phyloP scores from a whole-genome alignment of 2,329 filamentous ascomycete species.

The Pseudocercospora vitis region DNA sequence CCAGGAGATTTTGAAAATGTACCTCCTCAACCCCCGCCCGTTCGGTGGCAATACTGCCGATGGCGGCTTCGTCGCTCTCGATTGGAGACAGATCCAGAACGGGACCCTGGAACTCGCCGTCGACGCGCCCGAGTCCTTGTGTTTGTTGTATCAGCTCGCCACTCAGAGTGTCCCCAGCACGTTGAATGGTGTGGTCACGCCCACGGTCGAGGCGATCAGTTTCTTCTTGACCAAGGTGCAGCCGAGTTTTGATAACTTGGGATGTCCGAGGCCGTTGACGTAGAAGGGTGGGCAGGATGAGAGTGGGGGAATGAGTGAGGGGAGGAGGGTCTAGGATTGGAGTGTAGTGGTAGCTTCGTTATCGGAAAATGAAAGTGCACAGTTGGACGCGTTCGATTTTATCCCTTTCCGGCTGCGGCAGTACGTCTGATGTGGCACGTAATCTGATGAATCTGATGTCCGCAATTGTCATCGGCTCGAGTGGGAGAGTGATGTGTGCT shows the following conservation, averaged over 20 bases:
- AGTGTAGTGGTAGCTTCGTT: background rate
- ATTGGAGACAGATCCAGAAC: background rate
- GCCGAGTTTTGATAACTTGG: constrained; percentile 38
- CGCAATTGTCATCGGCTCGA: too few relatives aligned
- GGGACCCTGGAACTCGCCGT: background rate
- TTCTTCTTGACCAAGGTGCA: constrained; percentile 38
- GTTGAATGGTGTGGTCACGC: constrained; percentile 41
- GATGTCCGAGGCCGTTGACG: constrained; percentile 35
- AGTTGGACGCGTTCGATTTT: background rate
- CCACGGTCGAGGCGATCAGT: constrained; percentile 38
- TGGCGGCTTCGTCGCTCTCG: constrained; percentile 31
- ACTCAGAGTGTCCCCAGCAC: constrained; percentile 42
- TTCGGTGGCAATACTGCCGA: constrained; percentile 40
- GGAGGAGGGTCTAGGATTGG: background rate
- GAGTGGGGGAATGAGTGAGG: background rate
- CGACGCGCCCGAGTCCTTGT: constrained; percentile 31
- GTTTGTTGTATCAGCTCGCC: constrained; percentile 46
- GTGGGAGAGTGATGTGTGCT: too few relatives aligned
- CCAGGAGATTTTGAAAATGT: constrained; percentile 44
- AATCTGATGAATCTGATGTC: too few relatives aligned
- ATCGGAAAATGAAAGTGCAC: too few relatives aligned
- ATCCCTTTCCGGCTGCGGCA: too few relatives aligned
- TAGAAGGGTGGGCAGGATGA: background rate
- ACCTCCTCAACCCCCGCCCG: constrained; percentile 41
- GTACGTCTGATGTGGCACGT: too few relatives aligned